These are phyloP conservation scores for Suhomyces emberorum DNA, from an alignment of 805 yeast species.

Conservation along the genomic window DNA sequence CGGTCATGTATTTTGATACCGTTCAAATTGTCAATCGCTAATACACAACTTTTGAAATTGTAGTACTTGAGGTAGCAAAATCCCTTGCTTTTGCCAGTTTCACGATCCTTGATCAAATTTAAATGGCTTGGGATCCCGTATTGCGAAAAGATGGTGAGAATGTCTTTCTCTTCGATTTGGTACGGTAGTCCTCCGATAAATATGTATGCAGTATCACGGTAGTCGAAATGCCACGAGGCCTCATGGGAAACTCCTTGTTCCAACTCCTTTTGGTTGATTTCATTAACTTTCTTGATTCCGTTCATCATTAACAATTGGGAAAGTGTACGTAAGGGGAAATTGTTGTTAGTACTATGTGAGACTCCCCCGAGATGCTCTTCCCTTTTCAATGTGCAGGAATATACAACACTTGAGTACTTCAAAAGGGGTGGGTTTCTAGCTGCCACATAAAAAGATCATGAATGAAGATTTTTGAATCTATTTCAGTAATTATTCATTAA, in stretches of 20 bases:
- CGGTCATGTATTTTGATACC: constrained; percentile 57
- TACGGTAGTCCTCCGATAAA: constrained; percentile 71
- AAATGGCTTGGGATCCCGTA: constrained; percentile 83
- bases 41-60: constrained; percentile 71
- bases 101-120: constrained; percentile 59
- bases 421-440: background rate
- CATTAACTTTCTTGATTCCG: constrained; percentile 44
- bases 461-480: no score
- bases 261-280: constrained; percentile 65
- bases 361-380: no score
- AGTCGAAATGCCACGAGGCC: constrained; percentile 91
- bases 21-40: constrained; percentile 87
- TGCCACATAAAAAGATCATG: no score
- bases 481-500: no score
- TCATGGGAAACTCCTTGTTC: constrained; percentile 51
- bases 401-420: no score
- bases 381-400: no score
- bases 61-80: constrained; percentile 82
- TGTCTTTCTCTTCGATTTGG: constrained; percentile 69
- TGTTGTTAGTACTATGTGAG: background rate
- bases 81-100: constrained; percentile 64
- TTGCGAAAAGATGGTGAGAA: constrained; percentile 78
- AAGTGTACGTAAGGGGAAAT: no score
- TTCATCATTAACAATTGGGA: no score
- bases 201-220: constrained; percentile 69